Evolutionary conservation across 2,329 filamentous ascomycete species (phyloP), one percentile per base, ranked within the genome.

Genomic region (Exophiala sideris): DNA sequence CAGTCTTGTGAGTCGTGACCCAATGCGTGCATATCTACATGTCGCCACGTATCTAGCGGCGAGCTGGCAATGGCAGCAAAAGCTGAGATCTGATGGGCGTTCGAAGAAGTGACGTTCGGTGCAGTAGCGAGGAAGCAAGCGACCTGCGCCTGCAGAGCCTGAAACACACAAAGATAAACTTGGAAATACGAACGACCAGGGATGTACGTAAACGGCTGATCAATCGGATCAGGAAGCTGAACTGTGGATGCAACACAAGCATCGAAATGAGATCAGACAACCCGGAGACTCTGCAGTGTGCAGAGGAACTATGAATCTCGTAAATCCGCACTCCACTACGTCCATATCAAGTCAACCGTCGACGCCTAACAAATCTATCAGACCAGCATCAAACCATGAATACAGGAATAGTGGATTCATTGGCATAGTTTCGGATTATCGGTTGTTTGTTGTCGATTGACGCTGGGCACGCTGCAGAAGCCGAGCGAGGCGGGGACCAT

Each of bases 131-230:
- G 47, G 21, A 21, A 35, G 32, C 51, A 21, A 29, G 24, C 24
- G 24, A 29, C 24, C 24, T 29, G 24, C 24, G 24, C 24, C 24
- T 29, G 24, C 24, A 47, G 34, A 33, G 45, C 47, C 45, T 57
- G 57, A 57, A 54, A 57, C 48, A 48, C 24, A 29, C 54, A 48
- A 57, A 38, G 48, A 45, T 53, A 48, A 56, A 52, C 47, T 52
- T 59, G 57, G 52, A 44, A 29, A 52, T 55, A 29, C 35, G 14
- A 42, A 48, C 38, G 42, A 41, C 45, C 24, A 32, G n/a, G 51
- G 39, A 20, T 60, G 54, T 60, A 60, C 57, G 57, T 60, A 57
- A 60, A 60, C 20, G 51, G 57, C 51, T 42, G 54, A 29, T 52
- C 46, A 55, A 55, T 54, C 57, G 51, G 57, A 59, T 52, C 38